Base-by-base conservation (phyloP, 75 land plant genomes). In the Pinus taeda region DNA sequence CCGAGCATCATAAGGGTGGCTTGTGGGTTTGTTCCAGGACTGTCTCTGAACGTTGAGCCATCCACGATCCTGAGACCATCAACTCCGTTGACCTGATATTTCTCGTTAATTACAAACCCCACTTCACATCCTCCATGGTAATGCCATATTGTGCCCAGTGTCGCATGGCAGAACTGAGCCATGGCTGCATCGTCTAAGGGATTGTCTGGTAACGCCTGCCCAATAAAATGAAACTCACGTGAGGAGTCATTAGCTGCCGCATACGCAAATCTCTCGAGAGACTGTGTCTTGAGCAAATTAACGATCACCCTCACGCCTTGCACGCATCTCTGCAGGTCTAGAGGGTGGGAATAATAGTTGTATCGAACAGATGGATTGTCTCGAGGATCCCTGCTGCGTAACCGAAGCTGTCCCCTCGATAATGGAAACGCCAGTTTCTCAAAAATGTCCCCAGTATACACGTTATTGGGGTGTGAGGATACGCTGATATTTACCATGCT, bases 91-190 rank as follows among this genome's bases (percentile, higher is more conserved):
- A 93, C 91, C 69, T 79, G 78, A 73, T 73, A 77, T 7, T 82
- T 72, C 6, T 53, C 42, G 71, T 91, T 88, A 1, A 93, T 91
- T 21, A 89, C 93, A 71, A 66, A 80, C 20, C 93, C 93, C 29
- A 77, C 83, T 15, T 81, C 60, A 72, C 90, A 85, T 12, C 96
- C 93, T 20, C 96, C 96, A 66, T 93, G 95, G 82, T 88, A 90
- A 65, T 93, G 95, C 93, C 93, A 93, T 0, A 93, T 84, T 6
- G 93, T 93, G 65, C 76, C 75, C 66, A 88, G 86, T 8, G 33
- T 30, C 33, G 33, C 33, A 30, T 30, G 0, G 33, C 1, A 30
- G 33, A 30, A 30, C 33, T 30, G 33, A 30, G 33, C 0, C 0
- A 30, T 30, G 33, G 33, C 77, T 73, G n/a, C 57, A 56, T 42